Evolutionary conservation across 306 rosid species (phyloP), one percentile per base, ranked within the genome.

Genomic region (Luffa aegyptiaca): DNA sequence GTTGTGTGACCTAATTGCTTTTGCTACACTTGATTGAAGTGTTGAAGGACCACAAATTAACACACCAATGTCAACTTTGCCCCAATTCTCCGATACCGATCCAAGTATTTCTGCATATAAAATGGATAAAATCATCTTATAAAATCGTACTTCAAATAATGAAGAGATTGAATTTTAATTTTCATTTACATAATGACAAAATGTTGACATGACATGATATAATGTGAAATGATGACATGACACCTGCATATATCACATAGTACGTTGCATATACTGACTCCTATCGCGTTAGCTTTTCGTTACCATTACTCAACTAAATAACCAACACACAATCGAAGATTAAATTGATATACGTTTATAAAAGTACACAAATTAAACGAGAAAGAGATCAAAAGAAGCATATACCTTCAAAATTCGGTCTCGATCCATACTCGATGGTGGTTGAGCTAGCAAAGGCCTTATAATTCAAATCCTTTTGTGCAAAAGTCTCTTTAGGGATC

Each of bases 21-120:
- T 73, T 1, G 97, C 98, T 68, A 94, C 95, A 82, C 95, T 91
- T n/a, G 90, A 10, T 62, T 91, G 90, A 79, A 94, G 97, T 26
- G 95, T 82, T 59, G 92, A 85, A 84, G 97, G 98, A 74, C 98
- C 98, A 81, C 98, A 94, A 39, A 92, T 93, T 51, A 94, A n/a
- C 6, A 94, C 92, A 26, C 95, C 98, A 11, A 82, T 88, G 78
- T 94, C 92, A 52, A 92, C 93, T 42, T 37, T 81, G 0, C 92
- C 92, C 93, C 97, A 91, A 61, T 82, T 76, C 81, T 88, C 89
- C 3, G 97, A 88, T 81, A 88, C 72, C 36, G 45, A 36, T 51
- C 58, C 92, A 55, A 92, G 89, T 63, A 87, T 92, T 75, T 87
- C 97, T 94, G 92, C 96, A 84, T 8, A 39, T 12, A 13, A 56